These are phyloP conservation scores for Rutstroemia sp. DNA, from an alignment of 2,329 filamentous ascomycete genomes.

Conservation along the genomic window DNA sequence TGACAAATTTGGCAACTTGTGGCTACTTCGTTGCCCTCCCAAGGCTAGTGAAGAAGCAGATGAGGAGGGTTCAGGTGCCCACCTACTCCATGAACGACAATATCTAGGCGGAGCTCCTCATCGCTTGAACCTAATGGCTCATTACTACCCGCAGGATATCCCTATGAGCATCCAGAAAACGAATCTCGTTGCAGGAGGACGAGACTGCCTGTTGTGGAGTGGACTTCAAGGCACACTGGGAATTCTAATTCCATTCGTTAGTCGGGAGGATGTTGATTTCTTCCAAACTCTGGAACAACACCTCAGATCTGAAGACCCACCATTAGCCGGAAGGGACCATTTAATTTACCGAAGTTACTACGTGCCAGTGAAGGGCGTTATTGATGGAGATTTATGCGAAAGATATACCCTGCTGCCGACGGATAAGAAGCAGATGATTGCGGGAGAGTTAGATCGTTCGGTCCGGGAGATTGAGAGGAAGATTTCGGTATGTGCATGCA, in stretches of 20 bases:
- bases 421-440: constrained; percentile 93
- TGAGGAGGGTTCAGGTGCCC: constrained; percentile 82
- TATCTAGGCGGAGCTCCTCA: constrained; percentile 89
- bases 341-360: constrained; percentile 95
- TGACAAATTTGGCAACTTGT: constrained; percentile 97
- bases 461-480: constrained; percentile 93
- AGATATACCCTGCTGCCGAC: constrained; percentile 74
- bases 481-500: constrained; percentile 54
- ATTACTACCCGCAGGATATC: constrained; percentile 88
- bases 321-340: constrained; percentile 86
- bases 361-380: constrained; percentile 89
- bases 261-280: constrained; percentile 92
- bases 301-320: constrained; percentile 77
- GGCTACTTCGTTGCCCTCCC: constrained; percentile 79
- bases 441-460: constrained; percentile 82
- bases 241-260: constrained; percentile 84
- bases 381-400: constrained; percentile 96
- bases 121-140: constrained; percentile 75
- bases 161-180: constrained; percentile 87
- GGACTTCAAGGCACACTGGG: constrained; percentile 93
- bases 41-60: constrained; percentile 87
- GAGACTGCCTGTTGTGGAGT: constrained; percentile 87
- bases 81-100: constrained; percentile 81
- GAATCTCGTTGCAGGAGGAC: constrained; percentile 80
- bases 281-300: constrained; percentile 92